Conservation (phyloP, 106 monocot species). For the Dendrobium huoshanense region DNA sequence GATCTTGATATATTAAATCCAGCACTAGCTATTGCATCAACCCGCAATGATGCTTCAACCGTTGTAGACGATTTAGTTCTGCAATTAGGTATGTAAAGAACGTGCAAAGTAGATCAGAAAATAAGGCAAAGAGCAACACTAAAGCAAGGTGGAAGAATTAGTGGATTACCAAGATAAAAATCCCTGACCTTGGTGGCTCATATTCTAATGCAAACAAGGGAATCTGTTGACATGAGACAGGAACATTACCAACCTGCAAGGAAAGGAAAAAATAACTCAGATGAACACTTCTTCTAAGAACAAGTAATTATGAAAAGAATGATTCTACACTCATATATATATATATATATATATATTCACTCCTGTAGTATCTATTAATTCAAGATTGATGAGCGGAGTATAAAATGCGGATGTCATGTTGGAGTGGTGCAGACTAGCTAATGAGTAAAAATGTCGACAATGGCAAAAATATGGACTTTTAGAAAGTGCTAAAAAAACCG, state of each 20-base stretch:
- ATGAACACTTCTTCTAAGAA: neutral
- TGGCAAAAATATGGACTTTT: neutral
- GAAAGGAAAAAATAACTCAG: neutral
- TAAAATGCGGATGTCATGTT: neutral
- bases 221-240: conserved; percentile 70
- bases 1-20: conserved; percentile 98
- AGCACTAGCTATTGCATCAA: conserved; percentile 97
- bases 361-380: neutral
- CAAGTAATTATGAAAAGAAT: neutral
- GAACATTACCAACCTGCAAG: conserved; percentile 75
- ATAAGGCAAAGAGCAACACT: neutral
- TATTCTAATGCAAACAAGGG: conserved; percentile 95
- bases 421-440: neutral
- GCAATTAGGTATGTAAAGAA: conserved; percentile 2
- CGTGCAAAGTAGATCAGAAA: neutral
- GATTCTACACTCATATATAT: no score
- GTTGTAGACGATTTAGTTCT: conserved; percentile 85
- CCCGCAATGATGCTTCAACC: conserved; percentile 81
- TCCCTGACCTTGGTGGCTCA: conserved; percentile 75
- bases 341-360: no score
- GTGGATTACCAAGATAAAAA: neutral
- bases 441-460: neutral
- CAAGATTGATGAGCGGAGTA: neutral
- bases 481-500: no score
- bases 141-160: neutral